phyloP scores from a whole-genome alignment of 345 rosid species.

The Eucalyptus polybractea region DNA sequence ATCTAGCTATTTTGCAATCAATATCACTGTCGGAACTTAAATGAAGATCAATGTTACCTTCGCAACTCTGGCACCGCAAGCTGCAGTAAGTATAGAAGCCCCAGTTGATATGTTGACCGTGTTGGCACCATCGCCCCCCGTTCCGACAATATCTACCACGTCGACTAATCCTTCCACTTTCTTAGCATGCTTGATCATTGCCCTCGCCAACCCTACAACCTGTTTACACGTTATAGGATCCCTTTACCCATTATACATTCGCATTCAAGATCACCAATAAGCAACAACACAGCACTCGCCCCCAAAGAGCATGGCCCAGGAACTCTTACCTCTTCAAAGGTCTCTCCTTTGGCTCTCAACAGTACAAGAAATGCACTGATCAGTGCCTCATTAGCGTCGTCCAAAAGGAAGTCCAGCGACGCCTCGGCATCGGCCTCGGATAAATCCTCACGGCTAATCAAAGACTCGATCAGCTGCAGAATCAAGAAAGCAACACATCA shows the following conservation, averaged over 20 bases:
- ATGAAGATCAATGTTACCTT: constrained; percentile 30
- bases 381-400: constrained; percentile 48
- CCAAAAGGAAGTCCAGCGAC: constrained; percentile 47
- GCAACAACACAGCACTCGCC: not conserved
- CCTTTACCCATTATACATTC: not conserved
- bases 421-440: constrained; percentile 72
- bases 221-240: not conserved
- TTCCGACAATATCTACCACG: constrained; percentile 86
- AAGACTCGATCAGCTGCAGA: constrained; percentile 45
- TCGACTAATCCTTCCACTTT: constrained; percentile 71
- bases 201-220: constrained; percentile 85
- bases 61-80: constrained; percentile 95
- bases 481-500: not conserved
- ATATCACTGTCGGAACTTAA: not conserved
- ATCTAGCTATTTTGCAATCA: not conserved
- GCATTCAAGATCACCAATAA: not conserved
- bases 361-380: constrained; percentile 86
- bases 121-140: constrained; percentile 93
- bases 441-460: constrained; percentile 57
- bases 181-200: constrained; percentile 65
- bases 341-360: constrained; percentile 95
- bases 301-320: not conserved
- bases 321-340: constrained; percentile 61
- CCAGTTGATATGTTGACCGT: constrained; percentile 95
- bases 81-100: constrained; percentile 86